Evolutionary conservation across 495 filamentous ascomycete genomes (phyloP).

Genomic region (Coniosporium apollinis): DNA sequence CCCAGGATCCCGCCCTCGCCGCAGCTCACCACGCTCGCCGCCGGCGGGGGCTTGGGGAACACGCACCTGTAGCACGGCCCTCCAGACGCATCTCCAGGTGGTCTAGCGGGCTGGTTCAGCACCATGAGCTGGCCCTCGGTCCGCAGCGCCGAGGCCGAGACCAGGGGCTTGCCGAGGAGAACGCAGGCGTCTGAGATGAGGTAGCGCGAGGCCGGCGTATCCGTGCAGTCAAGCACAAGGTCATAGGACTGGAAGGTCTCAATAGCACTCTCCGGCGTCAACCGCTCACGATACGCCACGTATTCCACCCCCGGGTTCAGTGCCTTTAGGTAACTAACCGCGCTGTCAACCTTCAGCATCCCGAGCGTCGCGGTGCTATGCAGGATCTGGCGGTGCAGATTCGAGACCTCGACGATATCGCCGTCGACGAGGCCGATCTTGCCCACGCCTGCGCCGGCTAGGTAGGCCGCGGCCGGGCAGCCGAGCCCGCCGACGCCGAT

Average conservation of each 20-base stretch:
- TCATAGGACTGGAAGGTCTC: constrained; percentile 53
- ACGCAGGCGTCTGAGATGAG: constrained; percentile 83
- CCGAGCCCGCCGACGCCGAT: constrained; percentile 89
- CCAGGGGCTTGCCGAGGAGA: constrained; percentile 56
- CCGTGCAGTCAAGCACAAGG: constrained; percentile 83
- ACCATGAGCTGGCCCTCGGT: constrained; percentile 85
- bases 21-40: constrained; percentile 60
- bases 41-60: constrained; percentile 72
- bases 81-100: constrained; percentile 30
- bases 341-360: constrained; percentile 67
- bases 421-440: constrained; percentile 74
- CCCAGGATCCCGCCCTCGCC: constrained; percentile 86
- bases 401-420: constrained; percentile 74
- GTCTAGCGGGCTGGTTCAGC: constrained; percentile 48
- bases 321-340: constrained; percentile 41
- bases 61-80: constrained; percentile 90
- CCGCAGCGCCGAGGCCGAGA: constrained; percentile 74
- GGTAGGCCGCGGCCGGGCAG: constrained; percentile 78
- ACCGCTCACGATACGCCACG: constrained; percentile 38
- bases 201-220: constrained; percentile 81
- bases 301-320: constrained; percentile 56
- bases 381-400: constrained; percentile 83
- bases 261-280: constrained; percentile 47
- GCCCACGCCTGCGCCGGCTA: constrained; percentile 75
- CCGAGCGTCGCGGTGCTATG: constrained; percentile 57